Evolutionary conservation across 768 basidiomycete species (phyloP), one percentile per base, ranked within the genome.

Genomic region (Mycena haematopus): DNA sequence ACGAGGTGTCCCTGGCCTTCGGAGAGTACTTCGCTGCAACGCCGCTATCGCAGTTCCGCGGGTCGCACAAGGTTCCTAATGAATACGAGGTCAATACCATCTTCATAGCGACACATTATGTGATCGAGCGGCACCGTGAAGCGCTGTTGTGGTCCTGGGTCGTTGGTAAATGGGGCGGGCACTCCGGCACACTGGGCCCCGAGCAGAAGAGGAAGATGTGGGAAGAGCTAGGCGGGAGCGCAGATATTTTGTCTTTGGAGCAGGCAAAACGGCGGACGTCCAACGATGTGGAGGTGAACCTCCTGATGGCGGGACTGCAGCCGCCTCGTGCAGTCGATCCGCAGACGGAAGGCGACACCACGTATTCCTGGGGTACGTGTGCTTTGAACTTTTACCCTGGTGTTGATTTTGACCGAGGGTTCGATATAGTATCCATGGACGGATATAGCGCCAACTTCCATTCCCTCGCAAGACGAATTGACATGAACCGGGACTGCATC

Each of bases 101-200:
- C 29, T 77, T 78, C 66, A 53, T 76, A 9, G 61, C 68, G 35
- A 68, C 69, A 29, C 76, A 76, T 59, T 76, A 69, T 54, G 46
- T 76, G 38, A 71, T 77, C 50, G 77, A 76, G 68, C 71, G 76
- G 6, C 73, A 73, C 38, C 70, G 76, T n/a, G 76, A 77, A 64
- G 75, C 76, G 25, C 63, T 79, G 38, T 65, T 78, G 25, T 78
- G 73, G 75, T 60, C 75, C n/a, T 78, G 76, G 77, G 69, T 72
- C 11, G 76, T 81, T 29, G 76, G 63, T 19, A 70, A 63, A 57
- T 68, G 69, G 64, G 76, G 73, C 17, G 70, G 59, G 4, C 35
- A 15, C 3, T 13, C 25, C 5, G 59, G 58, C 1, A 4, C 33
- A 1, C 13, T 65, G 4, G 42, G 38, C 31, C 31, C 14, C 8